Conservation (phyloP, 2,329 filamentous ascomycete species). For the Alternaria panax region DNA sequence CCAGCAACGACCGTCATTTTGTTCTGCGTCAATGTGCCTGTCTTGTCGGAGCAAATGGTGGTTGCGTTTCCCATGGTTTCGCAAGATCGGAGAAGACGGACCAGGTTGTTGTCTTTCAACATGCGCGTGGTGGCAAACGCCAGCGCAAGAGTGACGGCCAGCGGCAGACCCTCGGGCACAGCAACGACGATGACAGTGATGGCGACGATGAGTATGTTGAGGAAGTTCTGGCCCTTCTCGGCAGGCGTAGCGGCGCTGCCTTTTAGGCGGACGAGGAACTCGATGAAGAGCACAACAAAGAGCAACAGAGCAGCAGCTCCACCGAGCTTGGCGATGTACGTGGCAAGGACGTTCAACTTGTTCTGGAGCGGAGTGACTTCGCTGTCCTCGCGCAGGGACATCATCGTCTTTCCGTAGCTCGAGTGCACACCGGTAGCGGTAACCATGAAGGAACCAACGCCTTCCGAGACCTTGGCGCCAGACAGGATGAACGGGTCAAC, state of each 20-base stretch:
- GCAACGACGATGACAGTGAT: slow-evolving; percentile 74
- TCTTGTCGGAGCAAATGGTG: slow-evolving; percentile 75
- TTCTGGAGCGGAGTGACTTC: slow-evolving; percentile 81
- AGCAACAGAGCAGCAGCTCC: slow-evolving; percentile 79
- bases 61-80: slow-evolving; percentile 77
- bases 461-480: slow-evolving; percentile 78
- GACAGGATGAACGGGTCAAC: slow-evolving; percentile 88
- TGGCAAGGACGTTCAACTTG: slow-evolving; percentile 78
- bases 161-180: slow-evolving; percentile 70
- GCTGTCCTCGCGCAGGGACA: slow-evolving; percentile 77
- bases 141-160: slow-evolving; percentile 72
- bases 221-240: slow-evolving; percentile 76
- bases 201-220: slow-evolving; percentile 69
- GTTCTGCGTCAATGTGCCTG: slow-evolving; percentile 53
- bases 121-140: slow-evolving; percentile 73
- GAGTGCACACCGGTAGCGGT: slow-evolving; percentile 77
- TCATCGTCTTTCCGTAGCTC: slow-evolving; percentile 77
- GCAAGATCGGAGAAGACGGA: slow-evolving; percentile 71
- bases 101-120: slow-evolving; percentile 73
- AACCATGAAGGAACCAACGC: slow-evolving; percentile 77
- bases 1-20: slow-evolving; percentile 72
- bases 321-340: slow-evolving; percentile 80
- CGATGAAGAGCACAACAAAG: slow-evolving; percentile 85
- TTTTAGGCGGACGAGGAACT: slow-evolving; percentile 76
- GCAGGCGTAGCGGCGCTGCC: slow-evolving; percentile 64